A percentile compares a stretch with the other conserved stretches of the same genome.
Conservation (phyloP, 106 monocot species). For the Apostasia ramifera region DNA sequence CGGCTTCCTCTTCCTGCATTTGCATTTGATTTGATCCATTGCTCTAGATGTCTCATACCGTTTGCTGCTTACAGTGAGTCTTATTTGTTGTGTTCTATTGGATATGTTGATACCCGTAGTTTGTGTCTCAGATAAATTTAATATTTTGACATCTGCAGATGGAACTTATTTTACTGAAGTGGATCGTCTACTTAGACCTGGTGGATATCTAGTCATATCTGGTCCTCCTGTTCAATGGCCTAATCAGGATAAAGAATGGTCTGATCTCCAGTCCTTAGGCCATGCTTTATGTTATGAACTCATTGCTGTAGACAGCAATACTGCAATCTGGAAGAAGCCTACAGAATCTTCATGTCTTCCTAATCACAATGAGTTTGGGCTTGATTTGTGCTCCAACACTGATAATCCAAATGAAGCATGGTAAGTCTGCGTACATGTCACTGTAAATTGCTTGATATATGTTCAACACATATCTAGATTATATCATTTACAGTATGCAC, state of each 20-base stretch:
- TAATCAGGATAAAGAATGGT: constrained; percentile 94
- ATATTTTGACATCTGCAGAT: constrained; percentile 39
- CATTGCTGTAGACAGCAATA: constrained; percentile 81
- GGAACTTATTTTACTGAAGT: constrained; percentile 88
- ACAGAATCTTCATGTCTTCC: constrained; percentile 39
- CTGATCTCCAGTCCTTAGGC: constrained; percentile 61
- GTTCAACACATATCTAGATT: too few relatives aligned
- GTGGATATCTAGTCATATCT: constrained; percentile 92
- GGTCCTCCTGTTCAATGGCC: constrained; percentile 92
- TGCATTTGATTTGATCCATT: constrained; percentile 89
- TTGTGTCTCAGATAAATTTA: background rate
- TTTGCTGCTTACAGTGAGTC: constrained; percentile 86
- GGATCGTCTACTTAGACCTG: constrained; percentile 83
- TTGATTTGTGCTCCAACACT: constrained; percentile 46
- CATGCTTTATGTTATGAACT: constrained; percentile 78
- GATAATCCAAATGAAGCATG: constrained; percentile 87
- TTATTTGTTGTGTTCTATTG: too few relatives aligned
- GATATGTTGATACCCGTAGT: background rate
- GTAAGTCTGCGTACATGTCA: constrained; percentile 14
- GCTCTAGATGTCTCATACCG: constrained; percentile 94
- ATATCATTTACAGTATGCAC: too few relatives aligned
- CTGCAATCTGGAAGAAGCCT: constrained; percentile 91
- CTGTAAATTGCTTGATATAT: too few relatives aligned
- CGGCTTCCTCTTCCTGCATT: constrained; percentile 87
- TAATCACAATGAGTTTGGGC: constrained; percentile 59